These are phyloP conservation scores for Dactylellina parvicollis DNA, from an alignment of 2,329 filamentous ascomycete genomes.

Conservation along the genomic window DNA sequence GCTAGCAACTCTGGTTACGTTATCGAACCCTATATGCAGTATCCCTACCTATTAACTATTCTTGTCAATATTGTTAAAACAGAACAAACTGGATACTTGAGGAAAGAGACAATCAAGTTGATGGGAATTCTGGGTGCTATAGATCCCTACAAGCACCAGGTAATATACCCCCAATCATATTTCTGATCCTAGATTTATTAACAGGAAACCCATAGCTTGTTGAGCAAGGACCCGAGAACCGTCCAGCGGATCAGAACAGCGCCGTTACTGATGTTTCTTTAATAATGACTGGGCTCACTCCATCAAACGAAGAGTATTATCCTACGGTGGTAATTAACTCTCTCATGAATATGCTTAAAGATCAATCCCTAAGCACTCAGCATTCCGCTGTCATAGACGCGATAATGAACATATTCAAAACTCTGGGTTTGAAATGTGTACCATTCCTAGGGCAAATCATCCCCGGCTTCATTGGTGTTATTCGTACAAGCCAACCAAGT, in stretches of 20 bases:
- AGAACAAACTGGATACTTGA: slow-evolving; percentile 83
- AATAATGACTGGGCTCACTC: slow-evolving; percentile 96
- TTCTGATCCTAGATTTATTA: background rate
- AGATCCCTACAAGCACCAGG: slow-evolving; percentile 93
- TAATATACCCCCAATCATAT: slow-evolving; percentile 58
- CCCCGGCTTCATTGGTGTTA: slow-evolving; percentile 89
- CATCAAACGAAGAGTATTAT: slow-evolving; percentile 97
- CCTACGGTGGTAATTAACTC: slow-evolving; percentile 98
- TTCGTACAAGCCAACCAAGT: slow-evolving; percentile 78
- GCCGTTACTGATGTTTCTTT: slow-evolving; percentile 89
- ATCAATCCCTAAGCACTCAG: slow-evolving; percentile 86
- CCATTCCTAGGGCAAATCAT: slow-evolving; percentile 94
- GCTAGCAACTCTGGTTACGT: slow-evolving; percentile 98
- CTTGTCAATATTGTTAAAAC: slow-evolving; percentile 93
- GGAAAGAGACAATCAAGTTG: slow-evolving; percentile 94
- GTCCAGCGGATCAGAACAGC: slow-evolving; percentile 74
- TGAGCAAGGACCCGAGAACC: slow-evolving; percentile 84
- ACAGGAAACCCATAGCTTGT: slow-evolving; percentile 73
- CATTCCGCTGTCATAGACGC: slow-evolving; percentile 95
- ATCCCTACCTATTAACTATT: slow-evolving; percentile 90
- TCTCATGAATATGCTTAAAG: slow-evolving; percentile 88
- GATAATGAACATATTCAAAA: slow-evolving; percentile 98
- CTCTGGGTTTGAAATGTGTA: slow-evolving; percentile 93
- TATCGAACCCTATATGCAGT: slow-evolving; percentile 93
- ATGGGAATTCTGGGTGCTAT: slow-evolving; percentile 94